Evolutionary conservation across 2,329 filamentous ascomycete species (phyloP), one percentile per base, ranked within the genome.

Genomic region (Pseudogymnoascus verrucosus): DNA sequence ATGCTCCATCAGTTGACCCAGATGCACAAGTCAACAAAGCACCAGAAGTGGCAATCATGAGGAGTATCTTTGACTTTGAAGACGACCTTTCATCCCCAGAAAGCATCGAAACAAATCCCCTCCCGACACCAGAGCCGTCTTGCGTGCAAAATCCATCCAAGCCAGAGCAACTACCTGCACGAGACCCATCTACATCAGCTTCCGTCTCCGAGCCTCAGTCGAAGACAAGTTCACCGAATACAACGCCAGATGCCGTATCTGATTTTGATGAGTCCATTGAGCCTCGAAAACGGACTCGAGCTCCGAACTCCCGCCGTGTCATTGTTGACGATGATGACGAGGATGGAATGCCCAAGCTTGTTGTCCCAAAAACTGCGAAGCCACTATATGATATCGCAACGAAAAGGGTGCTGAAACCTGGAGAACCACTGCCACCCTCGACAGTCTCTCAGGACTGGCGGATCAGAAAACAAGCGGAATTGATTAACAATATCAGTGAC

Each of bases 401-500:
- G 0, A 74, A 70, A 51, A 67, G 66, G 34, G n/a, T 66, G 4
- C 62, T 74, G 4, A 10, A 63, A 6, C 64, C 70, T 36, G 71
- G 70, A 16, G 71, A 73, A 37, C 47, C n/a, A 12, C 26, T 57
- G 67, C 67, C 16, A 62, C 73, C 10, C 65, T 68, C 12, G 64
- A 67, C 47, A 72, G 69, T 31, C 12, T 71, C 72, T 31, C 69
- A 73, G 44, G 42, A 31, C n/a, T 74, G 72, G 72, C 65, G 72
- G 7, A 60, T 69, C 14, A 68, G 69, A 12, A 71, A 70, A 47
- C 68, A 71, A 34, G 65, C 68, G 26, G 71, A 73, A 39, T 64
- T 68, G 2, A 68, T 74, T 6, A 68, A 70, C 26, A 71, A 73
- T 36, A 72, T 67, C 60, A 67, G 60, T 7, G 71, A 74, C 64